Evolutionary conservation across 2,329 filamentous ascomycete genomes (phyloP).

Genomic region (Cyphellophora attinorum): DNA sequence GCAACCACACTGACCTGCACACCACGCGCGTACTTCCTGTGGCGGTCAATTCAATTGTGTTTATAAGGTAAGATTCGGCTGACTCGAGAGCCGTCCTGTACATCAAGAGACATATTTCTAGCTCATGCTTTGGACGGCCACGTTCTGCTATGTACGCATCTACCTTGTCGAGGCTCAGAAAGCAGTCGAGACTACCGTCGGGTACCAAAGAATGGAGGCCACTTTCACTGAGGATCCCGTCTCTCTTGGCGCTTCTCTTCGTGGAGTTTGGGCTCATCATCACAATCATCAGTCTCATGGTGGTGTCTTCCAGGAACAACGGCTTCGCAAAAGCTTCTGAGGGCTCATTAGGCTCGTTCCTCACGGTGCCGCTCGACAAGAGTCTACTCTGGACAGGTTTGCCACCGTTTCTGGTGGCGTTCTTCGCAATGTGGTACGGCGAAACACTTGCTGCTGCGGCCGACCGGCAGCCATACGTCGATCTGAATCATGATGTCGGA

Average conservation of each 20-base stretch:
- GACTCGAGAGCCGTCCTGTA: too few relatives aligned
- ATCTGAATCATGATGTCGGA: not conserved
- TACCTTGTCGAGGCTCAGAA: not conserved
- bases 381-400: slow-evolving; percentile 1
- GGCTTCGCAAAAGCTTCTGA: not conserved
- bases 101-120: not conserved
- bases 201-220: not conserved
- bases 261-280: not conserved
- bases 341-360: not conserved
- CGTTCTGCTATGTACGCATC: not conserved
- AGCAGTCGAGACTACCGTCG: not conserved
- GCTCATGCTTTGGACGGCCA: not conserved
- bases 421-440: slow-evolving; percentile 1
- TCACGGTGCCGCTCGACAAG: not conserved
- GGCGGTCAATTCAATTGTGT: too few relatives aligned
- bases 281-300: not conserved
- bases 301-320: slow-evolving; percentile 1
- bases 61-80: too few relatives aligned
- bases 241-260: not conserved
- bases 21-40: too few relatives aligned
- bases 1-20: too few relatives aligned
- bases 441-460: not conserved
- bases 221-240: not conserved
- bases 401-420: not conserved
- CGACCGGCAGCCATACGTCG: slow-evolving; percentile 1